Percentiles rank a stretch among this genome's conserved stretches.
Evolutionary conservation across 148 eudicot genomes (phyloP).

Genomic region (Polygonum maritimum): DNA sequence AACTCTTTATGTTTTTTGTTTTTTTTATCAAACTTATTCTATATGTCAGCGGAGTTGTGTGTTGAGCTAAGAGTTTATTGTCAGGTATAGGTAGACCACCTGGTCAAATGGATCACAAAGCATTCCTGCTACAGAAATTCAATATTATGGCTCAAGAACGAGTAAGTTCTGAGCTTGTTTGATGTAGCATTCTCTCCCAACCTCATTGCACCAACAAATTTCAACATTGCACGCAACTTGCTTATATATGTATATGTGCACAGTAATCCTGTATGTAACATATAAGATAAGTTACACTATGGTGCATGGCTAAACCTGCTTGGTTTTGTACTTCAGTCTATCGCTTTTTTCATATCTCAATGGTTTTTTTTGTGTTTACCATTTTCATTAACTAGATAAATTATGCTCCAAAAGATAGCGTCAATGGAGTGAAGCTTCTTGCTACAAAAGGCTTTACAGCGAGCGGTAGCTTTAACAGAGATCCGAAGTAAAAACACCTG

Average conservation of each 20-base stretch:
- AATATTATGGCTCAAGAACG: slow-evolving; percentile 65
- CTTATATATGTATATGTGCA: background rate
- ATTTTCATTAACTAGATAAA: slow-evolving; percentile 39
- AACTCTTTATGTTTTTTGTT: slow-evolving; percentile 4
- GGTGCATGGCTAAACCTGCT: background rate
- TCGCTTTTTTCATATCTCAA: background rate
- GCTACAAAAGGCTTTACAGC: slow-evolving; percentile 52
- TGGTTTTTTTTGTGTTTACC: background rate
- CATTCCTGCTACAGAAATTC: slow-evolving; percentile 85
- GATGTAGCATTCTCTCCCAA: background rate
- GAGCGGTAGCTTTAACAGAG: slow-evolving; percentile 65
- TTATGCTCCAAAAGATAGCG: slow-evolving; percentile 68
- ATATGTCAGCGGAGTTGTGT: background rate
- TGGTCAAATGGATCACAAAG: slow-evolving; percentile 99
- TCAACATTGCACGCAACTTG: background rate
- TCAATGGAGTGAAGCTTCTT: slow-evolving; percentile 41
- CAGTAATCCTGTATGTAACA: background rate
- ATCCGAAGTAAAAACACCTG: slow-evolving; percentile 88
- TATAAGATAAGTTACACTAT: background rate
- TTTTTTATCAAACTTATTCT: background rate
- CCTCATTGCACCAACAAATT: background rate
- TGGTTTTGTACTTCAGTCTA: background rate
- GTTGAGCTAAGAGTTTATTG: background rate
- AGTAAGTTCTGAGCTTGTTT: slow-evolving; percentile 27
- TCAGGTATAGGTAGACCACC: slow-evolving; percentile 95